Evolutionary conservation across 2,329 filamentous ascomycete genomes (phyloP).

Genomic region (Epichloe typhina): DNA sequence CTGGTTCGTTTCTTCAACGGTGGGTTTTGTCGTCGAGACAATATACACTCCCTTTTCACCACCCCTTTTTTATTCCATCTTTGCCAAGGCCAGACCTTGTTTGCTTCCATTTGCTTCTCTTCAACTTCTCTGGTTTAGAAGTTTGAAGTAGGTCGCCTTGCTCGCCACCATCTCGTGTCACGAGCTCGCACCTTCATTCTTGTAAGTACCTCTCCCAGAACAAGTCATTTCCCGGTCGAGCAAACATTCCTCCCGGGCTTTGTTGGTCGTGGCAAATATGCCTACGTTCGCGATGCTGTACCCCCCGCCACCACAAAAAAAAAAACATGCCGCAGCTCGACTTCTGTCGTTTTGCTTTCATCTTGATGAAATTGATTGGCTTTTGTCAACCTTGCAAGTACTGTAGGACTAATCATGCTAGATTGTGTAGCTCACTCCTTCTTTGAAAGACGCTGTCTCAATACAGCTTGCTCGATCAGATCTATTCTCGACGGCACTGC

Average conservation of each 20-base stretch:
- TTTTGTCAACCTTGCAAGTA: neutral
- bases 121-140: constrained; percentile 14
- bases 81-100: constrained; percentile 24
- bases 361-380: too few species aligned
- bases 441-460: neutral
- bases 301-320: too few species aligned
- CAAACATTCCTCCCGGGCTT: neutral
- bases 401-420: neutral
- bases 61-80: constrained; percentile 6
- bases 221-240: too few species aligned
- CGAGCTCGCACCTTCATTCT: neutral
- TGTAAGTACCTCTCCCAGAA: neutral
- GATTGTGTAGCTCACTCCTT: neutral
- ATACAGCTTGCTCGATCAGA: neutral
- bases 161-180: constrained; percentile 6
- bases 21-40: constrained; percentile 18
- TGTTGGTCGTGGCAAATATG: too few species aligned
- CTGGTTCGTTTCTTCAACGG: constrained; percentile 8
- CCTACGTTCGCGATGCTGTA: too few species aligned
- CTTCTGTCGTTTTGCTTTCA: too few species aligned
- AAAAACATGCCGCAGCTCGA: too few species aligned
- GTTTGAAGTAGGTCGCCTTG: constrained; percentile 2
- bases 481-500: constrained; percentile 14
- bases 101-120: constrained; percentile 5
- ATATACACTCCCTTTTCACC: constrained; percentile 14